Conservation (phyloP, 2,329 filamentous ascomycete species). For the Aspergillus unguis region DNA sequence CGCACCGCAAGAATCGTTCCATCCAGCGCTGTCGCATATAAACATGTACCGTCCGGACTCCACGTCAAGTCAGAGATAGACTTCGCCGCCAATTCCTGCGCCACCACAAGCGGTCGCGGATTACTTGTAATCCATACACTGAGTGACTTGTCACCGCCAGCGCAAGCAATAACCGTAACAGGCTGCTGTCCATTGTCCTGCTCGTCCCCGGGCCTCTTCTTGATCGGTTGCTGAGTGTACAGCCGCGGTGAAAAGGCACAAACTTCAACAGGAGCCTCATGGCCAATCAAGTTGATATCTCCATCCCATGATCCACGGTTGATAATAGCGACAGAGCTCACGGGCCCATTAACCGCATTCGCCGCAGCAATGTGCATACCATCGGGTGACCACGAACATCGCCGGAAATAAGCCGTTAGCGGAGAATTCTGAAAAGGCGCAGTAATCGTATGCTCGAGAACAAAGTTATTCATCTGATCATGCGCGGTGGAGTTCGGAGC, state of each 20-base stretch:
- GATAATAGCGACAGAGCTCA: slow-evolving; percentile 95
- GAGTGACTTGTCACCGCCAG: slow-evolving; percentile 91
- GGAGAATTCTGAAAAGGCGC: slow-evolving; percentile 87
- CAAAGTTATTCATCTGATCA: slow-evolving; percentile 95
- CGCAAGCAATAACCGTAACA: slow-evolving; percentile 93
- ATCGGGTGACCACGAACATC: slow-evolving; percentile 97
- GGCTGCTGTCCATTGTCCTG: slow-evolving; percentile 47
- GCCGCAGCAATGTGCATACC: slow-evolving; percentile 95
- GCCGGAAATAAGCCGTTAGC: slow-evolving; percentile 91
- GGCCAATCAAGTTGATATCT: slow-evolving; percentile 94
- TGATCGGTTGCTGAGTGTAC: slow-evolving; percentile 68
- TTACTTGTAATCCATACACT: slow-evolving; percentile 98
- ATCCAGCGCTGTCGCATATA: slow-evolving; percentile 85
- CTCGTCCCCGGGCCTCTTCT: slow-evolving; percentile 45
- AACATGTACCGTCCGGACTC: slow-evolving; percentile 83
- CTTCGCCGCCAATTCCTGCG: slow-evolving; percentile 84
- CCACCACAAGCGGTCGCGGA: slow-evolving; percentile 82
- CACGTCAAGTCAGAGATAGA: slow-evolving; percentile 92
- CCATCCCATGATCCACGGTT: slow-evolving; percentile 90
- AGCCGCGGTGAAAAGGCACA: slow-evolving; percentile 93
- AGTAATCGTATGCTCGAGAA: slow-evolving; percentile 86
- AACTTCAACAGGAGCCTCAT: slow-evolving; percentile 95
- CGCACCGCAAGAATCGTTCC: slow-evolving; percentile 78
- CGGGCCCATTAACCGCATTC: slow-evolving; percentile 94
- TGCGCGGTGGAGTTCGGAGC: slow-evolving; percentile 87